Evolutionary conservation across 2,329 filamentous ascomycete species (phyloP).

Genomic region (Byssoonygena ceratinophila): DNA sequence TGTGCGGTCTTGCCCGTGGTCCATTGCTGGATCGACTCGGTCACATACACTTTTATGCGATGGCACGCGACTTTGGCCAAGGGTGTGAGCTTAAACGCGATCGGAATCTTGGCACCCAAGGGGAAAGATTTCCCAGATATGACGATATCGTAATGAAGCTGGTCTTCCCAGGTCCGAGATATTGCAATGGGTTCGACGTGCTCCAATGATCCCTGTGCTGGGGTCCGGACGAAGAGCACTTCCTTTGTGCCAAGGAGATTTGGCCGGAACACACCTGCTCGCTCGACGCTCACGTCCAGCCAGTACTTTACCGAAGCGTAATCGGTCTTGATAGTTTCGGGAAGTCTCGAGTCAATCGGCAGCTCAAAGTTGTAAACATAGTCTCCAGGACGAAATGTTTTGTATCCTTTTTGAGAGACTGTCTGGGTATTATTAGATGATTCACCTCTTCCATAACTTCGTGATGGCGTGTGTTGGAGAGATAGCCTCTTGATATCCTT

Average conservation of each 20-base stretch:
- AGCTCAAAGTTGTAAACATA: constrained; percentile 72
- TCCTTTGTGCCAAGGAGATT: constrained; percentile 76
- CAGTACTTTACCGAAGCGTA: constrained; percentile 82
- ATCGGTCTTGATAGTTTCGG: constrained; percentile 78
- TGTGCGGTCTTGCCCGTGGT: constrained; percentile 77
- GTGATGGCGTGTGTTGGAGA: constrained; percentile 66
- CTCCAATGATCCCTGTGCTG: constrained; percentile 77
- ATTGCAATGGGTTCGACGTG: constrained; percentile 91
- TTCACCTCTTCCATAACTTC: constrained; percentile 76
- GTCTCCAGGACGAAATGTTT: constrained; percentile 67
- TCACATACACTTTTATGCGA: constrained; percentile 81
- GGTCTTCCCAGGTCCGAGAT: constrained; percentile 86
- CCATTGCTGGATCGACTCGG: constrained; percentile 84
- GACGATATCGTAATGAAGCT: constrained; percentile 89
- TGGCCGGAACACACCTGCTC: constrained; percentile 78
- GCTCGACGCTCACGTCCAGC: constrained; percentile 71
- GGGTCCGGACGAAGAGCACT: constrained; percentile 71
- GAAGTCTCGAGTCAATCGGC: constrained; percentile 63
- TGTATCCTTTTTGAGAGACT: constrained; percentile 68
- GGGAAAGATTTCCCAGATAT: constrained; percentile 94
- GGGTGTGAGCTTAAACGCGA: constrained; percentile 87
- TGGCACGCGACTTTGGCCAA: constrained; percentile 89
- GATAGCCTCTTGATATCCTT: constrained; percentile 58
- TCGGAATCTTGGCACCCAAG: constrained; percentile 74
- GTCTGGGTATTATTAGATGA: constrained; percentile 44